Evolutionary conservation across 2,329 filamentous ascomycete genomes (phyloP), one percentile per base, ranked within the genome.

Genomic region (Colletotrichum caudatum): DNA sequence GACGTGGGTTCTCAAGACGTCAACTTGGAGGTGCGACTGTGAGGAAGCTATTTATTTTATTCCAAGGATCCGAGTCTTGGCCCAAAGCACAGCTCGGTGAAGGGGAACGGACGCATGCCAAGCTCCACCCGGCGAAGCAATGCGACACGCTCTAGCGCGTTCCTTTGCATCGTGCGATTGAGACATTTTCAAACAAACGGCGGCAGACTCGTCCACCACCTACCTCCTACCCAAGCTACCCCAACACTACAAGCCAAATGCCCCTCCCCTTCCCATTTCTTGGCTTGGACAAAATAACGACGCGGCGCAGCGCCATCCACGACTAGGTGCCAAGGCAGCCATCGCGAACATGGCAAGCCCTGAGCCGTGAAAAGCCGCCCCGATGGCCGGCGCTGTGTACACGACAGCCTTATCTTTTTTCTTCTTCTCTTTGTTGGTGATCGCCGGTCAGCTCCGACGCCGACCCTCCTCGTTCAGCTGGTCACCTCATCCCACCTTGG

Each of bases 311-410:
- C 68, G 64, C 64, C 68, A 59, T 71, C 29, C 58, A 63, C 64
- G 29, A 63, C 35, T 48, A 29, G 29, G 29, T 29, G 58, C 64
- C 69, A 63, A 71, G 64, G 44, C 64, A 37, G 39, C 23, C 46
- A 62, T 53, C n/a, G n/a, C 46, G 26, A 48, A 14, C n/a, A 35
- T 29, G 7, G 35, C 50, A 54, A 39, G 16, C n/a, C 33, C 57
- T 71, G 51, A 68, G 64, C 71, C 69, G 69, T 59, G 69, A 57
- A 53, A 71, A 73, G 64, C 68, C 71, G 71, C 68, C 53, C 68
- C 69, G 59, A 35, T 58, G 58, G 64, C 71, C 68, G 68, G 71
- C 58, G 54, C 54, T 46, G 50, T 35, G 66, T 54, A 26, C 35
- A 37, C 62, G 63, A 61, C 63, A 71, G 68, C 70, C 62, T 51